Evolutionary conservation across 1,139 yeast species (phyloP), one percentile per base, ranked within the genome.

Genomic region (Geotrichum siamense): DNA sequence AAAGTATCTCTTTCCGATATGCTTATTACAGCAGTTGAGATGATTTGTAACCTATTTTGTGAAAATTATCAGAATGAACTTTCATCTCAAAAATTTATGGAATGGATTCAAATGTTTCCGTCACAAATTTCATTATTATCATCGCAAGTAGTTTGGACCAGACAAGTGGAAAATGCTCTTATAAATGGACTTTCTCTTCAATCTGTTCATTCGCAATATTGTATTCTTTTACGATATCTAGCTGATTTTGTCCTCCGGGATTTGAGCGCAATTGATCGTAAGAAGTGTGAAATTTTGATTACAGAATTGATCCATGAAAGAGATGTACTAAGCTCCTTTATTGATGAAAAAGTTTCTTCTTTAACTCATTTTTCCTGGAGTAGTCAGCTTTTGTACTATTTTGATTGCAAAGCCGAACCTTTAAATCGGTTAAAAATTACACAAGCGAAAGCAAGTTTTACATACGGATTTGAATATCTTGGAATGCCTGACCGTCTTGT

Each of bases 391-490:
- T 63, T 72, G 28, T 82, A 71, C 52, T 71, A 74, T 51, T 65
- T 65, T 38, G 61, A 68, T 30, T 22, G 39, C 1, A 72, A 72
- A 6, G 46, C 46, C 3, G 32, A 19, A n/a, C 53, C 54, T 3
- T 21, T 47, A 1, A 50, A 58, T 2, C 55, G 70, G n/a, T 58
- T 86, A 8, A 55, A 44, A 0, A 71, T 86, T 1, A 61, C 56
- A 10, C 89, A 82, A 47, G 76, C 80, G 1, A 68, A 72, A 20
- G 70, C 77, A 6, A 51, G 54, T 0, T 74, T 81, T 47, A 47
- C 37, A 0, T 91, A 89, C 56, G 95, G 95, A 0, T 85, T 78
- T 59, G 96, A 87, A 55, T 91, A 86, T 55, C 68, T 81, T 10
- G 97, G 97, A 0, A 68, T 77, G 1, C 79, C 82, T 2, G 86